Conservation (phyloP, 352 stramenopile species). For the Globisporangium viniferum region DNA sequence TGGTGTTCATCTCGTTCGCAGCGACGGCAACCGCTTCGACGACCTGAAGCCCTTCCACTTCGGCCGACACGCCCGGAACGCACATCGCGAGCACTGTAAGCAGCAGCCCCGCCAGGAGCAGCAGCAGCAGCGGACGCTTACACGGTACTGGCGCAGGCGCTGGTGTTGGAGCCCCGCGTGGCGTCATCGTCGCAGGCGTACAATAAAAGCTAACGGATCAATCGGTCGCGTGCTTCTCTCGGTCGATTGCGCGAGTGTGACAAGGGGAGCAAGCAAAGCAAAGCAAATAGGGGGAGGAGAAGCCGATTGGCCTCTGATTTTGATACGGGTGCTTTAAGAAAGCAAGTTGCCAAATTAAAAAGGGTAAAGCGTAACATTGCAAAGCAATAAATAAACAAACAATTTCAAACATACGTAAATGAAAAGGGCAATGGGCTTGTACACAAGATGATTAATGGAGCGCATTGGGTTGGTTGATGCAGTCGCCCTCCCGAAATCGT, state of each 20-base stretch:
- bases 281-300: not conserved
- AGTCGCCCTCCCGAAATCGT: constrained; percentile 2
- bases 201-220: not conserved
- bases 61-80: not conserved
- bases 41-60: constrained; percentile 5
- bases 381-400: too few species aligned
- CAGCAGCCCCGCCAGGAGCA: constrained; percentile 19
- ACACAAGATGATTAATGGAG: not conserved
- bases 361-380: too few species aligned
- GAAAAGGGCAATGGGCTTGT: not conserved
- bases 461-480: not conserved
- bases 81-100: constrained; percentile 1
- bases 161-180: not conserved
- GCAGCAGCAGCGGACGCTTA: constrained; percentile 18
- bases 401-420: too few species aligned
- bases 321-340: not conserved
- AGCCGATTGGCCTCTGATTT: not conserved
- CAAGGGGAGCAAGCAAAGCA: not conserved
- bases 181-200: not conserved
- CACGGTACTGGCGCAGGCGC: not conserved
- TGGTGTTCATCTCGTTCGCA: constrained; percentile 3
- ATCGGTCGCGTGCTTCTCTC: not conserved
- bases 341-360: too few species aligned
- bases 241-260: not conserved
- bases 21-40: constrained; percentile 16